Evolutionary conservation across 306 rosid genomes (phyloP).

Genomic region (Sophora flavescens): DNA sequence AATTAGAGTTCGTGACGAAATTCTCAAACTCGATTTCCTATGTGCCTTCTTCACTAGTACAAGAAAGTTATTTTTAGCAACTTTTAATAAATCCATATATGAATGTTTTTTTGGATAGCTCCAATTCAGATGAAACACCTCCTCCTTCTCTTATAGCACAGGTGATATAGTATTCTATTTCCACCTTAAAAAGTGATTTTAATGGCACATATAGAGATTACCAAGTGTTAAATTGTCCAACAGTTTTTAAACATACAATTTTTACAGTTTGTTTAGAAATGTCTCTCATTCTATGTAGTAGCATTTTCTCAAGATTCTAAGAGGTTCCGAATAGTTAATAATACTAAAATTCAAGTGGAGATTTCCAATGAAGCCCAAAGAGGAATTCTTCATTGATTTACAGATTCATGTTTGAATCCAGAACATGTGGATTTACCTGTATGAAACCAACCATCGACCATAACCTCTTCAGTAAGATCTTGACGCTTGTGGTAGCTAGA

Average conservation of each 20-base stretch:
- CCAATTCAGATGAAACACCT: background rate
- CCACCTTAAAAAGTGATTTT: background rate
- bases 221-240: background rate
- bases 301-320: background rate
- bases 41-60: background rate
- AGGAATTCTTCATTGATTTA: background rate
- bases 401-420: background rate
- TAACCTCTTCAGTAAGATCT: conserved; percentile 81
- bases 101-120: too few relatives aligned
- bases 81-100: background rate
- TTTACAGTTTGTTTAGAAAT: background rate
- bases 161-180: background rate
- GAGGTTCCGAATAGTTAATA: background rate
- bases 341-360: background rate
- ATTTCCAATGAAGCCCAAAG: background rate
- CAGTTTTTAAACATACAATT: background rate
- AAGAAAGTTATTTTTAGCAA: background rate
- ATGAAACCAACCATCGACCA: conserved; percentile 94
- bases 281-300: background rate
- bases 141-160: too few relatives aligned
- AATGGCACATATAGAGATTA: background rate
- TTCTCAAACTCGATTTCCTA: conserved; percentile 6
- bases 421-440: conserved; percentile 67
- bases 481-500: conserved; percentile 86
- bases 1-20: background rate